These are phyloP conservation scores for Luffa aegyptiaca DNA, from an alignment of 306 rosid species.

Conservation along the genomic window DNA sequence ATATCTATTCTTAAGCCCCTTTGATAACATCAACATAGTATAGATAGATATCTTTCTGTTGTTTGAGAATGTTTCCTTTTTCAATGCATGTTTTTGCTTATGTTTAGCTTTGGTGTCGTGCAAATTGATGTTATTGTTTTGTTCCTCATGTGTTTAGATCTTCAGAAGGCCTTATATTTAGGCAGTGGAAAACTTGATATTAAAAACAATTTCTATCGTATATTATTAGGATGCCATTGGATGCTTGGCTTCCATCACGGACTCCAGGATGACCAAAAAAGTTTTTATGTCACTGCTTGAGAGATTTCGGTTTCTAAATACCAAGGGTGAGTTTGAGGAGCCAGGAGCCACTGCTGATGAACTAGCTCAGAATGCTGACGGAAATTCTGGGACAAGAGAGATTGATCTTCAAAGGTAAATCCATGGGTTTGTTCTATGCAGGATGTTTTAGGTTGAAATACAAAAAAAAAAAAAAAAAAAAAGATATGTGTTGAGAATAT, in stretches of 20 bases:
- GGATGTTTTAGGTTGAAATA: neutral
- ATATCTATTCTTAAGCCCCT: too few relatives aligned
- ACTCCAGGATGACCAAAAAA: conserved; percentile 50
- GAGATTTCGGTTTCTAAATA: conserved; percentile 39
- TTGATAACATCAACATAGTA: neutral
- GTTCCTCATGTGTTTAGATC: conserved; percentile 3
- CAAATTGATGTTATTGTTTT: conserved; percentile 2
- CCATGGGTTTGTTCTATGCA: neutral
- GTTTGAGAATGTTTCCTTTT: neutral
- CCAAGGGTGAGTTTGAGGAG: conserved; percentile 28
- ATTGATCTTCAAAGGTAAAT: conserved; percentile 46
- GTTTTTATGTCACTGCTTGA: conserved; percentile 39
- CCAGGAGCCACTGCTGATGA: conserved; percentile 16
- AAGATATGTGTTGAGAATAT: neutral
- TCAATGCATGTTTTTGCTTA: neutral
- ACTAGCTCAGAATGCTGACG: conserved; percentile 20
- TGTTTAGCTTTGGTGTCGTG: conserved; percentile 4
- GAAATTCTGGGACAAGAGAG: conserved; percentile 27
- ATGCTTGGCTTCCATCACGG: conserved; percentile 74
- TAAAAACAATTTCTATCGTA: neutral
- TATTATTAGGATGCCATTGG: conserved; percentile 67
- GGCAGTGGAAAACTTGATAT: neutral
- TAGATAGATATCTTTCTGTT: neutral
- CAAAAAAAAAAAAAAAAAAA: too few relatives aligned
- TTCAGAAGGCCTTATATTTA: conserved; percentile 1